Base-by-base conservation (phyloP, 495 filamentous ascomycete species). In the Polyplosphaeria fusca region DNA sequence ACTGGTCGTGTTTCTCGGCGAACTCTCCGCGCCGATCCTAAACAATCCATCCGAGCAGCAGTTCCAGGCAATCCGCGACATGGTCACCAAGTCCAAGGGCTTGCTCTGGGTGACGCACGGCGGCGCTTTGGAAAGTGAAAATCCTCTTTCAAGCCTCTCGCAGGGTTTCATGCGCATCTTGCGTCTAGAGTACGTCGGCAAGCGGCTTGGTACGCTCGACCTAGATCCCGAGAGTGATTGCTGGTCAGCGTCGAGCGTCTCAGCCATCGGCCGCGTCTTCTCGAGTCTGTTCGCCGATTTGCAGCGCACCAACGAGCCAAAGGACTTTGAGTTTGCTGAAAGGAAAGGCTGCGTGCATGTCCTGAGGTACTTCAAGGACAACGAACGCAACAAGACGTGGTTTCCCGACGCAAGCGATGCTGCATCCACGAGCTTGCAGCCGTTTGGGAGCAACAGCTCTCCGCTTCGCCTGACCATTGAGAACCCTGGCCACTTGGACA, bases 21-120 rank as follows among this genome's bases (percentile, higher is more conserved):
- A 54, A 13, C 1, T 32, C 1, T 19, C 16, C 13, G 16, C 14
- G 5, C 35, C 51, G 3, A 2, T 54, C 5, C 19, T 54, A 16
- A 22, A 16, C 5, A 22, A 44, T n/a, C 16, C 25, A 13, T 16
- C 3, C 14, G 24, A 44, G 9, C 14, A 3, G 2, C 2, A 27
- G 11, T 54, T 54, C 25, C 18, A 20, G 23, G 12, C n/a, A 5
- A 20, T 54, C 20, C 3, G 27, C 18, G 12, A n/a, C 5, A 19
- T 54, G 4, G 13, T 12, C 13, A 44, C 23, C 18, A 32, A 35
- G 11, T 30, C 23, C 16, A 37, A 30, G 26, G 40, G 51, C 35
- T 3, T 54, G 16, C 26, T 54, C 4, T 54, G 51, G 51, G 39
- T 54, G 39, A 45, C 51, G 12, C 39, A 40, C n/a, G 51, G 51